phyloP scores from a whole-genome alignment of 2,329 filamentous ascomycete genomes.

The Alternaria conjuncta region DNA sequence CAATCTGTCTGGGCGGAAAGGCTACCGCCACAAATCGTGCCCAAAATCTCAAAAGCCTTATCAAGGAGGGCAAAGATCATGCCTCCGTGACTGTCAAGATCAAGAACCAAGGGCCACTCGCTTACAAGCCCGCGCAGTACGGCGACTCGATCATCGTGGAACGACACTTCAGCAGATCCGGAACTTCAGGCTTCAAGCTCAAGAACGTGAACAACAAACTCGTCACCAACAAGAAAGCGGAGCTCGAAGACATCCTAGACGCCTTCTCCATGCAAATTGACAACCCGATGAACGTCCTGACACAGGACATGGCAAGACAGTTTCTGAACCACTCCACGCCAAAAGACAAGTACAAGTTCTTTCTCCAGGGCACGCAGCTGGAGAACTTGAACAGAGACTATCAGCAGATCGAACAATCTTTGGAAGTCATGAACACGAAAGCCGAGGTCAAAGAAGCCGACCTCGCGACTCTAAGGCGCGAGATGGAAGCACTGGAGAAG shows the following conservation, averaged over 20 bases:
- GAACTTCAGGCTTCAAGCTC: conserved; percentile 83
- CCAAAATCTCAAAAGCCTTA: conserved; percentile 84
- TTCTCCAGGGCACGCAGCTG: conserved; percentile 91
- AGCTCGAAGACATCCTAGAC: conserved; percentile 91
- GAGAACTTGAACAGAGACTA: conserved; percentile 94
- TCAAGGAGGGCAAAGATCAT: conserved; percentile 82
- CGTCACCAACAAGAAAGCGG: conserved; percentile 81
- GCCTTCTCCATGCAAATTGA: conserved; percentile 94
- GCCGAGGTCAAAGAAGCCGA: conserved; percentile 68
- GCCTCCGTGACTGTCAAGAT: conserved; percentile 79
- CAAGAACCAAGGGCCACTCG: conserved; percentile 86
- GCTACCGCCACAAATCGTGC: conserved; percentile 92
- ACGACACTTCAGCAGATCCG: conserved; percentile 78
- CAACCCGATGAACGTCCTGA: conserved; percentile 94
- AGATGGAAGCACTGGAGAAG: conserved; percentile 66
- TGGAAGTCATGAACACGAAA: conserved; percentile 74
- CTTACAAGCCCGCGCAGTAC: conserved; percentile 82
- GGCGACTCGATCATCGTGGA: conserved; percentile 90
- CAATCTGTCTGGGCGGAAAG: conserved; percentile 92
- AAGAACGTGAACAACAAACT: conserved; percentile 74
- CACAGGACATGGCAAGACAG: conserved; percentile 91
- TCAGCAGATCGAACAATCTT: conserved; percentile 76
- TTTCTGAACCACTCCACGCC: conserved; percentile 87
- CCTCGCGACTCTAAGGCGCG: conserved; percentile 65
- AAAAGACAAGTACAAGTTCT: conserved; percentile 92